Percentiles rank a stretch among this genome's conserved stretches.
phyloP scores from a whole-genome alignment of 164 flowering plant genomes.

The Pachysandra terminalis region DNA sequence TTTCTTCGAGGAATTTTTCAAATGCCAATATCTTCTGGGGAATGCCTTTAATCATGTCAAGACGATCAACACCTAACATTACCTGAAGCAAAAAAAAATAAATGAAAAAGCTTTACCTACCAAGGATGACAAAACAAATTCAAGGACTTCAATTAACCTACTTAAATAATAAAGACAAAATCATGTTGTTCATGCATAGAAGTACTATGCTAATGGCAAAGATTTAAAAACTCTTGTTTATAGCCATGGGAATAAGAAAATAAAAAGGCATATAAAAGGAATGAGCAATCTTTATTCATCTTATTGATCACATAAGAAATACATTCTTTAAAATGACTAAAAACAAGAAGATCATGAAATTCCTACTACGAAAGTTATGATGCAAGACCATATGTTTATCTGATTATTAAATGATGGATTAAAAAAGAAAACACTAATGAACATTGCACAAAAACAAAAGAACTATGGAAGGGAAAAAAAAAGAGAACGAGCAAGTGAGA shows the following conservation, averaged over 20 bases:
- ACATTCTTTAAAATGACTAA: neutral
- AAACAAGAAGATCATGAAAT: too few relatives aligned
- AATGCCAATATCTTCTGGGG: slow-evolving; percentile 34
- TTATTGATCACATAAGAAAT: neutral
- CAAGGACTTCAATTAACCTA: neutral
- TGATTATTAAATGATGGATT: too few relatives aligned
- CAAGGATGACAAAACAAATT: neutral
- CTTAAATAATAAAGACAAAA: neutral
- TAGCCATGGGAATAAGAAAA: neutral
- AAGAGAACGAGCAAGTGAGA: too few relatives aligned
- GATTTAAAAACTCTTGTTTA: neutral
- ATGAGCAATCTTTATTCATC: neutral
- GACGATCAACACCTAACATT: slow-evolving; percentile 35
- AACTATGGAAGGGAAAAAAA: too few relatives aligned
- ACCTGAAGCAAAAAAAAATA: slow-evolving; percentile 11
- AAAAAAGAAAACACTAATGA: too few relatives aligned
- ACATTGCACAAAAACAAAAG: too few relatives aligned
- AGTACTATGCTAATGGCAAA: neutral
- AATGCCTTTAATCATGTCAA: slow-evolving; percentile 41
- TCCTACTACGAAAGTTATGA: too few relatives aligned
- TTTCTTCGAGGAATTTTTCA: slow-evolving; percentile 33
- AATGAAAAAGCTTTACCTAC: too few relatives aligned
- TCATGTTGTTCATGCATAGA: neutral
- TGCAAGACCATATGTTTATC: too few relatives aligned
- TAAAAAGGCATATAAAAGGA: too few relatives aligned